Base-by-base conservation (phyloP, 306 rosid genomes). In the Boehmeria nivea region DNA sequence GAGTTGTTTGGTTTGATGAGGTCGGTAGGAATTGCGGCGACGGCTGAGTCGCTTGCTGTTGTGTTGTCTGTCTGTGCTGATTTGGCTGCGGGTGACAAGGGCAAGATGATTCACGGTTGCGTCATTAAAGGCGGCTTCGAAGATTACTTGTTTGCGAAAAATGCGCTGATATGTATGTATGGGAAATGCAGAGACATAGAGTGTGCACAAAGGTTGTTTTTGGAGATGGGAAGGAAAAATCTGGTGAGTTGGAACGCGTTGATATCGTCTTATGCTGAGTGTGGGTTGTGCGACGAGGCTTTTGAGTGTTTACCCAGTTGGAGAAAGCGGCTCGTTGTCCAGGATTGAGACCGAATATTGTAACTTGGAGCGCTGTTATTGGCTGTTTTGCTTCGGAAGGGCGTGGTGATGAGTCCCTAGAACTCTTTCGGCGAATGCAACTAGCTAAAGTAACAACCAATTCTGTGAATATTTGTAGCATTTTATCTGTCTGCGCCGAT, bases 311-410 rank as follows among this genome's bases (percentile, higher is more conserved):
- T 68, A 65, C 76, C 28, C 69, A 69, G 81, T 56, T 89, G 75
- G 75, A 67, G 58, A 62, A 72, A 43, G 63, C 58, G 10, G 60
- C 37, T 57, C 68, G 45, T 33, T 46, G 52, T 72, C 65, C 72
- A 24, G 16, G 15, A 11, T 13, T 73, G 67, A 81, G 74, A 40
- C 89, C 97, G 21, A 83, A 83, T 70, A 82, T 89, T 48, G 60
- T 86, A 75, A 89, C 84, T 79, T 89, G 94, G 95, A 81, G 89
- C 59, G 79, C 94, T 20, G 73, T 81, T 50, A 86, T 89, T 19
- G 58, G 71, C 67, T 85, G 88, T 43, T 81, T 79, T 79, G 78
- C 88, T 54, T 72, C 75, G 18, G 59, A 60, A 9, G 84, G 94
- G 54, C 67, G 50, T 42, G 63, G 74, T 17, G 82, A 75, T 72